Percentiles rank a stretch among this genome's conserved stretches.
These are phyloP conservation scores for Apiospora saccharicola DNA, from an alignment of 2,329 filamentous ascomycete genomes.

Conservation along the genomic window DNA sequence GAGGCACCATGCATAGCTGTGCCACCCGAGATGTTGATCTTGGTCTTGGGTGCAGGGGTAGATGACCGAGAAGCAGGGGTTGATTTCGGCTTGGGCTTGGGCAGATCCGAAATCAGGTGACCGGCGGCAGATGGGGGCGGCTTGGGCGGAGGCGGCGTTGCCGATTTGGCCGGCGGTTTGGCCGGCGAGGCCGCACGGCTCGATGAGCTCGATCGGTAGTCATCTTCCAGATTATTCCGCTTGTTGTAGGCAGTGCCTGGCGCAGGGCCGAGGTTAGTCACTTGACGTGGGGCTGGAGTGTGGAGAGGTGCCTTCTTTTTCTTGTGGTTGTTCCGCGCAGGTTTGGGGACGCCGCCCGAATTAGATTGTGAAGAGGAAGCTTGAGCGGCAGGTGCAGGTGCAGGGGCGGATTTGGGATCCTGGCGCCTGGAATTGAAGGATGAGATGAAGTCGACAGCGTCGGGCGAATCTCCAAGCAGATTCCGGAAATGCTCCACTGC, in stretches of 20 bases:
- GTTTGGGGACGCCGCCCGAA: constrained; percentile 52
- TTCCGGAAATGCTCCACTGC: constrained; percentile 87
- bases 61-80: constrained; percentile 60
- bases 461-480: constrained; percentile 84
- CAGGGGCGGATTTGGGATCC: constrained; percentile 45
- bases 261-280: constrained; percentile 69
- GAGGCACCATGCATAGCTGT: constrained; percentile 84
- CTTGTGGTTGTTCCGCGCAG: constrained; percentile 52
- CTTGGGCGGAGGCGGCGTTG: constrained; percentile 56
- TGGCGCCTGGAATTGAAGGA: constrained; percentile 76
- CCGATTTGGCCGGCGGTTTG: constrained; percentile 59
- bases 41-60: constrained; percentile 65
- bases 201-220: constrained; percentile 69
- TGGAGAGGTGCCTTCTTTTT: constrained; percentile 70
- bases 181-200: constrained; percentile 48
- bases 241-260: constrained; percentile 78
- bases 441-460: constrained; percentile 78
- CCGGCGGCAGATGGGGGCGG: constrained; percentile 75
- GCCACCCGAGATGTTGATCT: constrained; percentile 77
- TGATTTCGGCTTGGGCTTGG: constrained; percentile 64
- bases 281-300: constrained; percentile 67
- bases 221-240: constrained; percentile 68
- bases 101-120: constrained; percentile 81
- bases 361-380: constrained; percentile 29
- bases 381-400: constrained; percentile 27